Conservation (phyloP, 768 basidiomycete species). For the Symmetrospora coprosmae region DNA sequence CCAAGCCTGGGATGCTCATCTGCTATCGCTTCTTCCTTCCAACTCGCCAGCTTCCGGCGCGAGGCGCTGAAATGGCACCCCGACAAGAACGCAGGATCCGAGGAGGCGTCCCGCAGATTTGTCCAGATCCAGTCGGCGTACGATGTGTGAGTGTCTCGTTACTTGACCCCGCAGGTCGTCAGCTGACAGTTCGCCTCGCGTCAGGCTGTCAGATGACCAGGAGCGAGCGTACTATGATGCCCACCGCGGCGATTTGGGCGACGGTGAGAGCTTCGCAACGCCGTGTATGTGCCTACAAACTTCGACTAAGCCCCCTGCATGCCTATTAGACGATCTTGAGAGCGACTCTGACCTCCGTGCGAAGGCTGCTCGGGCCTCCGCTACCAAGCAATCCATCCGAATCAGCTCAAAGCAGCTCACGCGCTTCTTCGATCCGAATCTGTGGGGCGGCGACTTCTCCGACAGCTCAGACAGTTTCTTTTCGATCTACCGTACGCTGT, state of each 20-base stretch:
- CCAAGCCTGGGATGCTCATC: not conserved
- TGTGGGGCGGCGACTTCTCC: conserved; percentile 57
- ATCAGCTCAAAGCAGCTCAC: conserved; percentile 48
- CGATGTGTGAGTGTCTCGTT: conserved; percentile 48
- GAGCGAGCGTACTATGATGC: conserved; percentile 98
- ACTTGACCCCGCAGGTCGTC: not conserved
- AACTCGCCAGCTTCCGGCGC: conserved; percentile 30
- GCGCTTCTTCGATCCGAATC: conserved; percentile 62
- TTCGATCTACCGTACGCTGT: conserved; percentile 73
- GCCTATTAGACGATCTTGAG: conserved; percentile 1
- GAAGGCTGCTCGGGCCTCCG: not conserved
- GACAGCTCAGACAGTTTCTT: conserved; percentile 61
- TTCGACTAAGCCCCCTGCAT: not conserved
- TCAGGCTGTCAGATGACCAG: conserved; percentile 93
- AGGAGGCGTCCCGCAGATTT: conserved; percentile 77
- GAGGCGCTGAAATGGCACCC: conserved; percentile 37
- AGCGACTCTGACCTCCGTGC: not conserved
- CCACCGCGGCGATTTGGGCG: conserved; percentile 41
- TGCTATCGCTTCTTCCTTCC: not conserved
- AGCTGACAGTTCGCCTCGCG: not conserved
- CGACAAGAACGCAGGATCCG: conserved; percentile 59
- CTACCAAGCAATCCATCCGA: conserved; percentile 10
- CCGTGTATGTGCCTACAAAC: not conserved
- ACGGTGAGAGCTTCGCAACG: not conserved
- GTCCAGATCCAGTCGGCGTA: conserved; percentile 85